phyloP scores from a whole-genome alignment of 2,329 filamentous ascomycete species.

The Biscogniauxia mediterranea region DNA sequence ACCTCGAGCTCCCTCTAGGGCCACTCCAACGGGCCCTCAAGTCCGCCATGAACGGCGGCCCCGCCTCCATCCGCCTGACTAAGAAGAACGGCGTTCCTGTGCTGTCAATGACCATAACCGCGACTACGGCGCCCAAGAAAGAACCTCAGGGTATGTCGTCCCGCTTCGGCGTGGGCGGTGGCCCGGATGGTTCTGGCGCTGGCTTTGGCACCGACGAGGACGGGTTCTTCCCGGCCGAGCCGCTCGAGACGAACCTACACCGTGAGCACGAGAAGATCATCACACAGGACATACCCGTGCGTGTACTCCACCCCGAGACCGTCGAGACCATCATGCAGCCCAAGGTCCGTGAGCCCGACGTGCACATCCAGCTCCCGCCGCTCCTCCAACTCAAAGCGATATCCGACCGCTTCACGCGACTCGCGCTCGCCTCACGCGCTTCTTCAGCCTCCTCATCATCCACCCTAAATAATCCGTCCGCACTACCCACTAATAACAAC shows the following conservation, averaged over 20 bases:
- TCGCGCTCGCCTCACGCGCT: conserved; percentile 54
- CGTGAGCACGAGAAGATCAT: conserved; percentile 86
- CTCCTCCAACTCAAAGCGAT: conserved; percentile 89
- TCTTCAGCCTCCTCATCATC: conserved; percentile 15
- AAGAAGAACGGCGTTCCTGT: conserved; percentile 88
- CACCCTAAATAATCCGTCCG: conserved; percentile 13
- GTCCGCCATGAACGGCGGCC: conserved; percentile 77
- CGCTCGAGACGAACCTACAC: conserved; percentile 56
- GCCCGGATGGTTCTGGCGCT: conserved; percentile 22
- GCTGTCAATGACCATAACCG: conserved; percentile 85
- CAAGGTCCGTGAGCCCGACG: conserved; percentile 83
- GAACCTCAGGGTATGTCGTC: conserved; percentile 35
- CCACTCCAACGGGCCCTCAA: conserved; percentile 88
- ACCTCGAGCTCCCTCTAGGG: conserved; percentile 89
- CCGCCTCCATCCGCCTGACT: conserved; percentile 82
- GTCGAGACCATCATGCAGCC: conserved; percentile 96
- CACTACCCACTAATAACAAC: conserved; percentile 2
- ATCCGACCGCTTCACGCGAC: conserved; percentile 90
- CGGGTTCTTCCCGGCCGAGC: conserved; percentile 45
- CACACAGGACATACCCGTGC: conserved; percentile 93
- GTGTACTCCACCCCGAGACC: conserved; percentile 76
- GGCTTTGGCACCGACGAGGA: conserved; percentile 44
- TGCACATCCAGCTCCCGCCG: conserved; percentile 87
- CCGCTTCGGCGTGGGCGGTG: conserved; percentile 27
- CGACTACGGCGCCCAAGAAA: conserved; percentile 61